Evolutionary conservation across 1,284 basidiomycete species (phyloP).

Genomic region (Microbotryum silenes-acaulis): DNA sequence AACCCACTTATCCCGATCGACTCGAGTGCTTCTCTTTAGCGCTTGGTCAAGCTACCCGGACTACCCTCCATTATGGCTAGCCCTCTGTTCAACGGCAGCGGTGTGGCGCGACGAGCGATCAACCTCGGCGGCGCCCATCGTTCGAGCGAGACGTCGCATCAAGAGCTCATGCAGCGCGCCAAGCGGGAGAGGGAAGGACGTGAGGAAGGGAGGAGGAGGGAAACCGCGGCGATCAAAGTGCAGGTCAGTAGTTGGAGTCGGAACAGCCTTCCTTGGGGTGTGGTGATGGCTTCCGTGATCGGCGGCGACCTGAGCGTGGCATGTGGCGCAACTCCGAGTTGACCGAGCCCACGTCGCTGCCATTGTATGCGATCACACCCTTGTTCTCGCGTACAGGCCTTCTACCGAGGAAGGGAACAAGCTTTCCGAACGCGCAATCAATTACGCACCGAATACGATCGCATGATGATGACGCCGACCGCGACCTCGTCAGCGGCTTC

Average conservation of each 20-base stretch:
- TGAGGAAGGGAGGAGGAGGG: conserved; percentile 49
- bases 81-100: conserved; percentile 37
- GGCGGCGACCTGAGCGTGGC: neutral
- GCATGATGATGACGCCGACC: conserved; percentile 31
- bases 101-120: conserved; percentile 53
- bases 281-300: neutral
- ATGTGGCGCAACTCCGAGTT: neutral
- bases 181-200: conserved; percentile 54
- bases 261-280: neutral
- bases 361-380: neutral
- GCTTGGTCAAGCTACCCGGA: too few relatives aligned
- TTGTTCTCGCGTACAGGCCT: conserved; percentile 17
- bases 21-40: too few relatives aligned
- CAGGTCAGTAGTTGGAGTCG: conserved; percentile 59
- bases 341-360: neutral
- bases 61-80: too few relatives aligned
- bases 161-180: conserved; percentile 56
- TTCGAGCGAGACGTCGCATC: conserved; percentile 45
- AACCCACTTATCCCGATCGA: too few relatives aligned
- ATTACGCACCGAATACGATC: conserved; percentile 48
- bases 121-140: conserved; percentile 54
- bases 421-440: conserved; percentile 44
- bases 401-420: conserved; percentile 45
- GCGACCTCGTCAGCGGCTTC: neutral
- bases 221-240: conserved; percentile 53